Base-by-base conservation (phyloP, 2,329 filamentous ascomycete genomes). In the Myriangium duriaei region DNA sequence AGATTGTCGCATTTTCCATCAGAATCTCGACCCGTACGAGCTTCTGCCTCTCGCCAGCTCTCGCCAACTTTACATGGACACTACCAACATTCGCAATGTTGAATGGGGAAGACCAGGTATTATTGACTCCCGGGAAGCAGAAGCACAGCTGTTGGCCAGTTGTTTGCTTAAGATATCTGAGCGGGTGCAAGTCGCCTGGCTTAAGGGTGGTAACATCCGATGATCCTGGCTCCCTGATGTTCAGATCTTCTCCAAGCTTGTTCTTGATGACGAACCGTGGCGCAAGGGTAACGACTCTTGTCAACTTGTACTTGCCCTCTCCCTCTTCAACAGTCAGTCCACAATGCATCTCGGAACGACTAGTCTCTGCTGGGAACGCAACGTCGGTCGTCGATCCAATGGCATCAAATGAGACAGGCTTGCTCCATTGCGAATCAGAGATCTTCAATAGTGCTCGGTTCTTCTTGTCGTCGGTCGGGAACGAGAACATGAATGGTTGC, bases 21-120 rank as follows among this genome's bases (percentile, higher is more conserved):
- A 98, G 67, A 30, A 95, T 74, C 55, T 98, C 91, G 10, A 92
- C 72, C 35, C 88, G 76, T 33, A 96, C 74, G 7, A 98, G 72
- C 46, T 79, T 80, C 56, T 98, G 92, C 28, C 87, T 76, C 59
- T 95, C 84, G 11, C 86, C 85, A 30, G 81, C 76, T 60, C 87
- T 93, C 13, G 88, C 83, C 42, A 98, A 73, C 63, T 98, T 98
- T 58, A 98, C 74, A 56, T 98, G 85, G 1, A 85, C 80, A 11
- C 81, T 92, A 13, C 91, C 91, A 30, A 96, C 71, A 52, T 96
- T 91, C 0, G 87, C 87, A 51, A 98, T 95, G 54, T 93, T 94
- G 67, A 98, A 95, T 0, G 91, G 87, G 10, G 91, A 91, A 0
- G 88, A 93, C 91, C 91, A 98, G 49, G 91, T 85, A 53, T 94